Conservation (phyloP, 2,329 filamentous ascomycete genomes). For the Sporothrix humicola region DNA sequence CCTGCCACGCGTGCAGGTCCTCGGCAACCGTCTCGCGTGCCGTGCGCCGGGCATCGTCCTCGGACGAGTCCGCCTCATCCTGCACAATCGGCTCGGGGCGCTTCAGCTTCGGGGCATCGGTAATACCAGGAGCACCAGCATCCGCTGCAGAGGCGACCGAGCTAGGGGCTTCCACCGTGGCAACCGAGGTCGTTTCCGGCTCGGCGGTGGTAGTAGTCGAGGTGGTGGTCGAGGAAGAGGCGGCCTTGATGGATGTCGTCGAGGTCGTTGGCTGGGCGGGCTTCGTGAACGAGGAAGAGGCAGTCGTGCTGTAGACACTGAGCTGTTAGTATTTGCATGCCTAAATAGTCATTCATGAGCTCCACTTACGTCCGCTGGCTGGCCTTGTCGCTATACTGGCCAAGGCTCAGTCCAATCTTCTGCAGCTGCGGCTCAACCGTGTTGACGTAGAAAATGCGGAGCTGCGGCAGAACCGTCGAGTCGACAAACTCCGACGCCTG, state of each 20-base stretch:
- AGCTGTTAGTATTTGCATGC: not conserved
- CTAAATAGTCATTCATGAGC: too few species aligned
- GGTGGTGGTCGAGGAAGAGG: slow-evolving; percentile 37
- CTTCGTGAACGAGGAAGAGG: slow-evolving; percentile 49
- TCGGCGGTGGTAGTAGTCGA: slow-evolving; percentile 38
- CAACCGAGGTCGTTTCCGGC: slow-evolving; percentile 27
- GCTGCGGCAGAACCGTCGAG: slow-evolving; percentile 77
- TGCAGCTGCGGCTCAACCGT: slow-evolving; percentile 95
- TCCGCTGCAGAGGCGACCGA: slow-evolving; percentile 31
- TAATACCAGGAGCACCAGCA: slow-evolving; percentile 31
- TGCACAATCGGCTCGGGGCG: slow-evolving; percentile 48
- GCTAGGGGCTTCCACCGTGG: slow-evolving; percentile 41
- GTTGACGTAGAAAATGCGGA: slow-evolving; percentile 81
- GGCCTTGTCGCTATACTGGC: slow-evolving; percentile 67
- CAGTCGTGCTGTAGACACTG: slow-evolving; percentile 32
- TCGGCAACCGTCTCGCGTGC: slow-evolving; percentile 72
- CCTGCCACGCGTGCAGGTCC: slow-evolving; percentile 85
- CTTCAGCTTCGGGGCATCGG: slow-evolving; percentile 34
- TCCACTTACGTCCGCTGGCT: slow-evolving; percentile 32
- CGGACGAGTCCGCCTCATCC: slow-evolving; percentile 54
- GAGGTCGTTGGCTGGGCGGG: slow-evolving; percentile 39
- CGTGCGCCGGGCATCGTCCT: slow-evolving; percentile 61
- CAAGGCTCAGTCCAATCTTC: slow-evolving; percentile 88
- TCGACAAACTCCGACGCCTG: slow-evolving; percentile 74
- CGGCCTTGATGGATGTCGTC: slow-evolving; percentile 39